These are phyloP conservation scores for Exophiala dermatitidis DNA, from an alignment of 2,329 filamentous ascomycete genomes.

Conservation along the genomic window DNA sequence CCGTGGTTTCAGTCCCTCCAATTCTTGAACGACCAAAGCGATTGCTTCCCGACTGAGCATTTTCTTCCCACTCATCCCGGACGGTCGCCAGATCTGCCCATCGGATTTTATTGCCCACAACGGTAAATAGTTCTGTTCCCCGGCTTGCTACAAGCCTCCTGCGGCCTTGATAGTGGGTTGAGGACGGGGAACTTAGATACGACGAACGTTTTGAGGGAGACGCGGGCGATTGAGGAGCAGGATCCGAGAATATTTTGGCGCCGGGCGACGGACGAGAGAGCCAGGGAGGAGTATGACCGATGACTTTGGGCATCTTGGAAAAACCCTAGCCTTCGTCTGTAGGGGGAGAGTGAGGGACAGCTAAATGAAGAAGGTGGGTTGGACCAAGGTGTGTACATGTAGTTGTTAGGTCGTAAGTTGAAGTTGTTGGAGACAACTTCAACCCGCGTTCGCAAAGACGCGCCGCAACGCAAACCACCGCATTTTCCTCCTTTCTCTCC, in stretches of 20 bases:
- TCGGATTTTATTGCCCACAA: conserved; percentile 79
- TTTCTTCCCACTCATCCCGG: conserved; percentile 55
- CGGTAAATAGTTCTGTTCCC: conserved; percentile 82
- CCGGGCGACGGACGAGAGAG: conserved; percentile 71
- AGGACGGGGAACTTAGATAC: conserved; percentile 29
- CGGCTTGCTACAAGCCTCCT: conserved; percentile 65
- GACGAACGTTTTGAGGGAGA: conserved; percentile 32
- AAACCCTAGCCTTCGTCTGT: neutral
- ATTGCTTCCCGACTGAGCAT: conserved; percentile 21
- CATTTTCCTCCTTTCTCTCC: conserved; percentile 4
- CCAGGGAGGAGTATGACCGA: conserved; percentile 80
- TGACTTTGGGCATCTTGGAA: conserved; percentile 70
- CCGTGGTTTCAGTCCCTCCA: neutral
- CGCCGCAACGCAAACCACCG: neutral
- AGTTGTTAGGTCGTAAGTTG: conserved; percentile 4
- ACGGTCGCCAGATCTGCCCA: conserved; percentile 80
- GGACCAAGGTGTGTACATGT: neutral
- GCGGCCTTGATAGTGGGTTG: conserved; percentile 35
- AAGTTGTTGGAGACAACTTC: neutral
- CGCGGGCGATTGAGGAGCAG: conserved; percentile 38
- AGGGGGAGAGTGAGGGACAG: neutral
- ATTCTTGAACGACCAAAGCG: conserved; percentile 11
- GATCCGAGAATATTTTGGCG: conserved; percentile 64
- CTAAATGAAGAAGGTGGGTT: neutral
- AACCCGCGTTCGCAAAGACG: conserved; percentile 1